These are phyloP conservation scores for Yarrowia phangngaensis DNA, from an alignment of 805 yeast genomes.

Conservation along the genomic window DNA sequence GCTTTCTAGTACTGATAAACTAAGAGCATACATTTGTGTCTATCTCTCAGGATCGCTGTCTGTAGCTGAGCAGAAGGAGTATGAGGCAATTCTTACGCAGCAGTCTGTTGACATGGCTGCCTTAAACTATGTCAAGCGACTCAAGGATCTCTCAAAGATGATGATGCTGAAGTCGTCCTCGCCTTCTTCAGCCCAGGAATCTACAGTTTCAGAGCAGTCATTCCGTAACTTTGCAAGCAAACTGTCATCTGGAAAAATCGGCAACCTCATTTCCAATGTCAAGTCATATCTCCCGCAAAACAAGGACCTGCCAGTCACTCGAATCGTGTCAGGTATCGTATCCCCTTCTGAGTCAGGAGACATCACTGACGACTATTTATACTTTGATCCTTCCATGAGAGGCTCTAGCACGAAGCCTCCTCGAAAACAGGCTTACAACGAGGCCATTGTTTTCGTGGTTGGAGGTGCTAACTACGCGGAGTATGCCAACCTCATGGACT, in stretches of 20 bases:
- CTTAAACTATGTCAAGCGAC: slow-evolving; percentile 68
- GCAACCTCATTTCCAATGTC: slow-evolving; percentile 80
- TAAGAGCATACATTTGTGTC: slow-evolving; percentile 83
- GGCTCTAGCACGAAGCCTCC: slow-evolving; percentile 91
- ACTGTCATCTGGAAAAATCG: slow-evolving; percentile 75
- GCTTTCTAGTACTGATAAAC: slow-evolving; percentile 61
- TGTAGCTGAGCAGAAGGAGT: slow-evolving; percentile 53
- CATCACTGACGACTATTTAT: slow-evolving; percentile 83
- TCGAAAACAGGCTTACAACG: slow-evolving; percentile 72
- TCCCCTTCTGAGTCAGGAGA: slow-evolving; percentile 46
- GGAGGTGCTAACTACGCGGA: slow-evolving; percentile 97
- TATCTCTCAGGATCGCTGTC: slow-evolving; percentile 50
- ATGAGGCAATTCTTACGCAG: slow-evolving; percentile 56
- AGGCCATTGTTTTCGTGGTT: slow-evolving; percentile 83
- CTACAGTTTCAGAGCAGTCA: slow-evolving; percentile 30
- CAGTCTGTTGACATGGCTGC: slow-evolving; percentile 59
- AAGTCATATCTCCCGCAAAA: slow-evolving; percentile 84
- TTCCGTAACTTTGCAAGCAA: slow-evolving; percentile 65
- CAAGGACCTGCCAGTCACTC: slow-evolving; percentile 83
- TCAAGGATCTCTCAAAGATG: slow-evolving; percentile 68
- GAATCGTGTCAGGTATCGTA: slow-evolving; percentile 85
- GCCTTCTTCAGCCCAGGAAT: slow-evolving; percentile 33
- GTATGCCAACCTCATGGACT: slow-evolving; percentile 89
- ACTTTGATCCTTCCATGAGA: slow-evolving; percentile 82
- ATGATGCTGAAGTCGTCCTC: slow-evolving; percentile 39